Percentiles rank a stretch among this genome's conserved stretches.
Evolutionary conservation across 192 early-diverging fungal genomes (phyloP).

Genomic region (Linnemannia hyalina): DNA sequence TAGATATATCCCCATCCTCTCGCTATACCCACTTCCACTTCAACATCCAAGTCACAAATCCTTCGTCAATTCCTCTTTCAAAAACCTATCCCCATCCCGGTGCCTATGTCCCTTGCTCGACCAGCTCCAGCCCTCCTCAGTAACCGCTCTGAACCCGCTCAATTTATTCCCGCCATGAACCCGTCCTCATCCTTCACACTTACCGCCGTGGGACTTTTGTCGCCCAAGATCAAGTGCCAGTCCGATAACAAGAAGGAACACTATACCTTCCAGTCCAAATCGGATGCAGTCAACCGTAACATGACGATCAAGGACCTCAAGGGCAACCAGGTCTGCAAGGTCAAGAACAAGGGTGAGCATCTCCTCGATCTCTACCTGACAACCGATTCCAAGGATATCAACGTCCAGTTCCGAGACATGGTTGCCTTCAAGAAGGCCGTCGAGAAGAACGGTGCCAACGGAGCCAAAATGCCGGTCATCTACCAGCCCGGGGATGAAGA

Average conservation of each 20-base stretch:
- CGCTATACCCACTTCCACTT: neutral
- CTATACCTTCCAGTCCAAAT: constrained; percentile 52
- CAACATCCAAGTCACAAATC: constrained; percentile 1
- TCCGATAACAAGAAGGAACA: constrained; percentile 49
- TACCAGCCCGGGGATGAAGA: constrained; percentile 40
- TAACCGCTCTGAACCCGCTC: constrained; percentile 17
- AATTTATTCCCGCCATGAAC: constrained; percentile 29
- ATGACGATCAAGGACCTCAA: constrained; percentile 45
- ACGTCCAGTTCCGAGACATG: constrained; percentile 56
- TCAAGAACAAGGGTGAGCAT: constrained; percentile 55
- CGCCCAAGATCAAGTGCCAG: constrained; percentile 50
- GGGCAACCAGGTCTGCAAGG: constrained; percentile 45
- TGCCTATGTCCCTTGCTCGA: constrained; percentile 26
- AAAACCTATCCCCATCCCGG: constrained; percentile 16
- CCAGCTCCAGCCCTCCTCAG: constrained; percentile 30
- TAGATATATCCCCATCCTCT: constrained; percentile 36
- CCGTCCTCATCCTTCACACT: constrained; percentile 36
- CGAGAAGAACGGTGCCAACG: constrained; percentile 26
- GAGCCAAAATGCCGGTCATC: neutral
- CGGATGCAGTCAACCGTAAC: constrained; percentile 32
- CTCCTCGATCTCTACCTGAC: constrained; percentile 51
- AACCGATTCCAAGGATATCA: constrained; percentile 51
- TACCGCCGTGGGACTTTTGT: constrained; percentile 38
- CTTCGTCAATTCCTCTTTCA: constrained; percentile 19
- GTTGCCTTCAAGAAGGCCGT: constrained; percentile 55